Evolutionary conservation across 768 basidiomycete species (phyloP), one percentile per base, ranked within the genome.

Genomic region (Paxillus rubicundulus): DNA sequence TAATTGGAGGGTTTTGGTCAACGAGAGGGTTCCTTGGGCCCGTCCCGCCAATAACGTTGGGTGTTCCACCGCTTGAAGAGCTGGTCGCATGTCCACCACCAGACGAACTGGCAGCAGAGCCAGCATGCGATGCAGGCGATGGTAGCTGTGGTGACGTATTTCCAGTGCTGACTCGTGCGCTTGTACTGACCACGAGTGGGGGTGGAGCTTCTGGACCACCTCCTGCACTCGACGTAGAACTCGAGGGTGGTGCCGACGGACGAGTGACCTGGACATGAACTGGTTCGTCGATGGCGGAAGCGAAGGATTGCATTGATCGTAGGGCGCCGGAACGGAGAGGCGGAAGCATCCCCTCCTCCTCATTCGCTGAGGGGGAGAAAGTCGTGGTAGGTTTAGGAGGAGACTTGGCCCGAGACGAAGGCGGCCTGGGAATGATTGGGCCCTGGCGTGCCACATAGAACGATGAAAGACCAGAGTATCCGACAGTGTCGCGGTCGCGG

Each of bases 1-100:
- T 98, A 71, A 98, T 98, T 13, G 95, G 95, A 61, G 95, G 95
- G 68, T 98, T 98, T 74, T 96, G 92, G 71, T 98, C 96, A 33
- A 85, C 74, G 24, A 76, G 72, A 18, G 59, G 55, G 38, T 74
- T 76, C 56, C 73, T 68, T 12, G 74, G 64, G 12, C 61, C 66
- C 33, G 63, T 57, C 17, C 58, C 60, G 3, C 66, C 60, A 3
- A 34, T n/a, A 9, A 37, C 33, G 44, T 65, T 68, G 13, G 51
- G 56, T 27, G 58, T 45, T 13, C 69, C 68, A 1, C 56, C 55
- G 44, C 68, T 66, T 6, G 68, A 72, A 43, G 68, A 66, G 38
- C 68, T 71, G 18, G 68, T 34, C 2, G 56, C 59, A 8, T 57
- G 65, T 24, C 68, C 70, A 12, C 69, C 65, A 1, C 40, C 45